Conservation (phyloP, 805 yeast species). For the Suhomyces pyralidae region DNA sequence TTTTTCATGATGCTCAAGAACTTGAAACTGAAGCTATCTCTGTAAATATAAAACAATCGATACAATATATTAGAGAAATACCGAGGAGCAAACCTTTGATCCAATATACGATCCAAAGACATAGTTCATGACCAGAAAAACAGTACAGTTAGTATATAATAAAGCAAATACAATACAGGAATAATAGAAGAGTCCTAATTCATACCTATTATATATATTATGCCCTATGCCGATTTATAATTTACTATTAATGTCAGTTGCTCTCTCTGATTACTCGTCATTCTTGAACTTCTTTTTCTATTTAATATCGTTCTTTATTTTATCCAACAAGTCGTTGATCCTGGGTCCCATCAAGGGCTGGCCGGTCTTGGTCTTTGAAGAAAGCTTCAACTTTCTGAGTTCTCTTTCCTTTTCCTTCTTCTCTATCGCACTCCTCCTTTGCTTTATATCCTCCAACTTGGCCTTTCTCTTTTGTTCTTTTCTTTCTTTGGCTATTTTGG, state of each 20-base stretch:
- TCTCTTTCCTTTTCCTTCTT: constrained; percentile 40
- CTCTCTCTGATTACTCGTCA: too few relatives aligned
- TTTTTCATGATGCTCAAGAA: constrained; percentile 21
- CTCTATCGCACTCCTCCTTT: constrained; percentile 32
- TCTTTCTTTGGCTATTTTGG: constrained; percentile 45
- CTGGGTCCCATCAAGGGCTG: constrained; percentile 93
- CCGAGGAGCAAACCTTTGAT: neutral
- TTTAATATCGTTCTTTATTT: constrained; percentile 44
- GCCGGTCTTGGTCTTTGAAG: constrained; percentile 63
- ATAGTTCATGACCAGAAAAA: too few relatives aligned
- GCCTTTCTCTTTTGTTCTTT: constrained; percentile 41
- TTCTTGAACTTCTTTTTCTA: neutral
- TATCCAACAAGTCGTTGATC: constrained; percentile 71
- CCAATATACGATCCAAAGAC: too few relatives aligned
- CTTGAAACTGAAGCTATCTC: neutral
- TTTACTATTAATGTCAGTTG: too few relatives aligned
- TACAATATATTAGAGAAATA: neutral
- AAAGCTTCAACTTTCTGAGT: constrained; percentile 38
- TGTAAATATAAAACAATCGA: neutral
- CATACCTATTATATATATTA: too few relatives aligned
- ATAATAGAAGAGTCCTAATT: too few relatives aligned
- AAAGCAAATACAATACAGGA: too few relatives aligned
- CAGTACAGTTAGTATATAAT: too few relatives aligned
- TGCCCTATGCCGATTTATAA: too few relatives aligned
- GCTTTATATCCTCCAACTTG: constrained; percentile 39